phyloP scores from a whole-genome alignment of 371 early-diverging fungal species.

The Mortierella sp. region DNA sequence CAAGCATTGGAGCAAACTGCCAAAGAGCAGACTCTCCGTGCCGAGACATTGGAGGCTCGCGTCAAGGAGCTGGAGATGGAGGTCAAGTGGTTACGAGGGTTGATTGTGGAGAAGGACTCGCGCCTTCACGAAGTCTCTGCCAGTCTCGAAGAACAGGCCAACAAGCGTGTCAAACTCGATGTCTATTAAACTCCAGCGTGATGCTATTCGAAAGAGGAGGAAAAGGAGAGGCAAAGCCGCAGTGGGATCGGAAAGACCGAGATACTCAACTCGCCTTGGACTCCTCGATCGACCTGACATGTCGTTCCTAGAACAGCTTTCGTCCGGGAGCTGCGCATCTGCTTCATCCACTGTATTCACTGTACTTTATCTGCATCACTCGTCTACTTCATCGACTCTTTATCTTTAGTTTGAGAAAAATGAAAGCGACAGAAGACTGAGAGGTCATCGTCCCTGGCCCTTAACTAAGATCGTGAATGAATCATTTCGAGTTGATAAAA shows the following conservation, averaged over 20 bases:
- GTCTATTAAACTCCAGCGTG: conserved; percentile 36
- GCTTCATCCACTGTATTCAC: background rate
- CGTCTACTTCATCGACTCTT: too few relatives aligned
- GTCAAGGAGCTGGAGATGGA: conserved; percentile 89
- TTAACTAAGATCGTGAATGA: too few relatives aligned
- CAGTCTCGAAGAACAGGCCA: conserved; percentile 33
- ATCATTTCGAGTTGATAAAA: too few relatives aligned
- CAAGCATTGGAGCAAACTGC: conserved; percentile 87
- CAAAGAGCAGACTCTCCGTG: conserved; percentile 81
- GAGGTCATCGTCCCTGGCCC: too few relatives aligned
- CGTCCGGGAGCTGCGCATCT: background rate
- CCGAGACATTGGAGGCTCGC: conserved; percentile 77
- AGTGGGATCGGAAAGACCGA: background rate
- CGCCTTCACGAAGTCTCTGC: conserved; percentile 51
- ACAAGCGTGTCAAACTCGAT: conserved; percentile 54
- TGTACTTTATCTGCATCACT: background rate
- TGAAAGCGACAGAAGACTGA: too few relatives aligned
- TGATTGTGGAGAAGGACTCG: conserved; percentile 85
- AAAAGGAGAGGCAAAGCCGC: conserved; percentile 1
- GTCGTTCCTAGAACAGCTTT: background rate
- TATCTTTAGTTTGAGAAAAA: too few relatives aligned
- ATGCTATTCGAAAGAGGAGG: background rate
- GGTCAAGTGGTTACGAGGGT: conserved; percentile 89
- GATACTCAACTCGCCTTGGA: too few relatives aligned
- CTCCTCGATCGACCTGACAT: too few relatives aligned